phyloP scores from a whole-genome alignment of 108 stramenopile genomes.

The Cylindrotheca closterium region DNA sequence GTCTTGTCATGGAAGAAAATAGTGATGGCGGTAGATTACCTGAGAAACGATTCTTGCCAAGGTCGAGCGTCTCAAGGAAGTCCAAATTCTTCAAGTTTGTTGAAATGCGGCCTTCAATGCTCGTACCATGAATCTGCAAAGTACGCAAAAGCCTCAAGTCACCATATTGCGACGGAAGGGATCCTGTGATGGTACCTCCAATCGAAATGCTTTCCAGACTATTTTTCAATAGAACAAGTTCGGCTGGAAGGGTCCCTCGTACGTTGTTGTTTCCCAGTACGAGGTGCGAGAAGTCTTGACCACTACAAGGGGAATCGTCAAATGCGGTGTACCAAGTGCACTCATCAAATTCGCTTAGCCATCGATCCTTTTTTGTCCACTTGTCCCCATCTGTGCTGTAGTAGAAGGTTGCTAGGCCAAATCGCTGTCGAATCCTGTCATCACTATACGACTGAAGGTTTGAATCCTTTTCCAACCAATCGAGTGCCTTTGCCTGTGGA shows the following conservation, averaged over 20 bases:
- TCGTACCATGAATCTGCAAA: constrained; percentile 25
- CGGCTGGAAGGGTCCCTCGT: constrained; percentile 35
- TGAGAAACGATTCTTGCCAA: constrained; percentile 24
- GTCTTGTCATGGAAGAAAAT: constrained; percentile 15
- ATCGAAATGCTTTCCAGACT: constrained; percentile 27
- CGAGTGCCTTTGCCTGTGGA: constrained; percentile 12
- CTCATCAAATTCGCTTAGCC: constrained; percentile 14
- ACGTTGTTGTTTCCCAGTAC: constrained; percentile 42
- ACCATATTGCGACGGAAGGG: constrained; percentile 25
- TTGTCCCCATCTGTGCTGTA: constrained; percentile 25
- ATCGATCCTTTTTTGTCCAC: constrained; percentile 15
- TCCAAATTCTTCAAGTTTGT: constrained; percentile 14
- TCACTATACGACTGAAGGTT: not conserved
- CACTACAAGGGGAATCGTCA: not conserved
- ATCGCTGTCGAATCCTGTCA: constrained; percentile 18
- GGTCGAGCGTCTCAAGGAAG: constrained; percentile 12
- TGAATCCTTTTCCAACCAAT: constrained; percentile 12
- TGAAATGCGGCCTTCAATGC: constrained; percentile 26
- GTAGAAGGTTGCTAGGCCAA: constrained; percentile 22
- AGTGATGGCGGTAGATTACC: constrained; percentile 18
- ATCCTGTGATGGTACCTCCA: constrained; percentile 18
- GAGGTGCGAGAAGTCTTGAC: constrained; percentile 15
- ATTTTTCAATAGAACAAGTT: constrained; percentile 32
- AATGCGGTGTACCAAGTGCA: constrained; percentile 17
- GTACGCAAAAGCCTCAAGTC: constrained; percentile 18